Evolutionary conservation across 495 filamentous ascomycete species (phyloP).

Genomic region (Xylaria venustula): DNA sequence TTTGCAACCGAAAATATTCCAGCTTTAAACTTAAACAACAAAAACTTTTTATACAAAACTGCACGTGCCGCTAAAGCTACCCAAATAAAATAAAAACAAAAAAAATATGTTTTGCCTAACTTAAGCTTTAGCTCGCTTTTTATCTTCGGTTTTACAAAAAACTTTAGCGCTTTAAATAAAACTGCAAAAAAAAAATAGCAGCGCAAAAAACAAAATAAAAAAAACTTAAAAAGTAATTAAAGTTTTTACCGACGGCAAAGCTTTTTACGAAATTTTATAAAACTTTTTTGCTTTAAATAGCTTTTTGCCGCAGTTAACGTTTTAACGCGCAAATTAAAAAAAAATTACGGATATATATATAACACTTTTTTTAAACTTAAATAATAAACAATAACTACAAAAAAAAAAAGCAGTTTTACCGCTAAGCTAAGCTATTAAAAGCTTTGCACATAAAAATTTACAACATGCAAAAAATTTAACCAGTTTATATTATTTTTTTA

Average conservation of each 20-base stretch:
- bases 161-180: neutral
- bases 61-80: neutral
- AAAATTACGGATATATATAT: neutral
- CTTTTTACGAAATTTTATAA: neutral
- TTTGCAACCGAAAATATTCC: neutral
- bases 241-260: neutral
- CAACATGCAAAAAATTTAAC: neutral
- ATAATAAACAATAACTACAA: neutral
- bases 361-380: neutral
- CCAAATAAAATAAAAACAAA: neutral
- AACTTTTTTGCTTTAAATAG: neutral
- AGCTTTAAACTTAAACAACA: neutral
- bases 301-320: neutral
- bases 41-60: neutral
- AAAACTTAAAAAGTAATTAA: neutral
- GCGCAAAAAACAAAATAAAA: neutral
- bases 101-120: neutral
- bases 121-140: neutral
- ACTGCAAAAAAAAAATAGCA: neutral
- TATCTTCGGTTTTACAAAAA: neutral
- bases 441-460: neutral
- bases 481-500: neutral
- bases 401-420: neutral
- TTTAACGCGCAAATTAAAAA: neutral
- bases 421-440: constrained; percentile 1